Evolutionary conservation across 768 basidiomycete species (phyloP).

Genomic region (Trametes elegans): DNA sequence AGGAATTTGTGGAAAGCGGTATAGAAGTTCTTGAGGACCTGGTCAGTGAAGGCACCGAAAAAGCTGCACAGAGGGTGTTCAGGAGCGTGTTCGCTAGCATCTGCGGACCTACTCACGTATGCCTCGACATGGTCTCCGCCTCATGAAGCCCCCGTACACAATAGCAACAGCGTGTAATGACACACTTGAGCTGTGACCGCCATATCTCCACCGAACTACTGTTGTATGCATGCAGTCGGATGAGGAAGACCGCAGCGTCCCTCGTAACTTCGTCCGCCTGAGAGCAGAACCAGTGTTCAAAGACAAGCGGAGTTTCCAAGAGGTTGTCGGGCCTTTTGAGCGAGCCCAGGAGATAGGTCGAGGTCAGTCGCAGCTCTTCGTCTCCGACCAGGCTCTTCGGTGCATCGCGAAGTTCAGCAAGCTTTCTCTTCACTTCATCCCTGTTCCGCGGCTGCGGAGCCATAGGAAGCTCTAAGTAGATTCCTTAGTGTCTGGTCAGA

Average conservation of each 20-base stretch:
- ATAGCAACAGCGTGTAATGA: constrained; percentile 60
- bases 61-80: constrained; percentile 46
- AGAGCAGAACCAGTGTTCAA: constrained; percentile 78
- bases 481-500: neutral
- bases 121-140: constrained; percentile 60
- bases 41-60: constrained; percentile 61
- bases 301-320: constrained; percentile 25
- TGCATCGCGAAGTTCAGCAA: constrained; percentile 53
- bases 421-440: constrained; percentile 45
- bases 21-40: constrained; percentile 57
- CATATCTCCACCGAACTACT: constrained; percentile 56
- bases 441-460: constrained; percentile 23
- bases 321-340: constrained; percentile 23
- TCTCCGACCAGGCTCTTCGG: constrained; percentile 56
- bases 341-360: constrained; percentile 48
- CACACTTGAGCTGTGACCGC: constrained; percentile 53
- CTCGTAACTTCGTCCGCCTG: constrained; percentile 52
- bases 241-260: constrained; percentile 75
- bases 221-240: constrained; percentile 80
- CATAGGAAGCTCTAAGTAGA: neutral
- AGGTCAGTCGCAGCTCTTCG: constrained; percentile 47
- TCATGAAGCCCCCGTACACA: constrained; percentile 70
- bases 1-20: constrained; percentile 67
- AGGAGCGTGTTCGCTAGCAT: neutral
- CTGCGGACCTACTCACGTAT: constrained; percentile 57